These are phyloP conservation scores for Xylaria arbuscula DNA, from an alignment of 2,329 filamentous ascomycete genomes.

Conservation along the genomic window DNA sequence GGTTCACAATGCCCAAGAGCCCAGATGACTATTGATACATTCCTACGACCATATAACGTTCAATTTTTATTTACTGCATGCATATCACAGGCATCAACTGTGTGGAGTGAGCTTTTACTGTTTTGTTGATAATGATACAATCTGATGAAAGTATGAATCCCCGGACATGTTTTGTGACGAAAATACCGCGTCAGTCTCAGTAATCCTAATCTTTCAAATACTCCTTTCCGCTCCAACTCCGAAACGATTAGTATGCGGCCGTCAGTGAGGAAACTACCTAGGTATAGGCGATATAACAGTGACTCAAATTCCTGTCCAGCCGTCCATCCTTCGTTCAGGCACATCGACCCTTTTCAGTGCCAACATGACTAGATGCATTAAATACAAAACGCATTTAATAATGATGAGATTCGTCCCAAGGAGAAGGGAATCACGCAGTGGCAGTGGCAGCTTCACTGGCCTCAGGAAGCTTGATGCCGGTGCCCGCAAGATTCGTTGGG, in stretches of 20 bases:
- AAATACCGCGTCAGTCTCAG: slow-evolving; percentile 6
- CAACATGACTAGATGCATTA: neutral
- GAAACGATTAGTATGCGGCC: neutral
- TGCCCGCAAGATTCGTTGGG: slow-evolving; percentile 80
- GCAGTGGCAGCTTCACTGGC: slow-evolving; percentile 55
- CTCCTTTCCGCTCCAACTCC: slow-evolving; percentile 26
- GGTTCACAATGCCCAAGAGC: too few species aligned
- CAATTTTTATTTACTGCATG: neutral
- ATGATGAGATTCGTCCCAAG: neutral
- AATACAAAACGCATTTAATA: slow-evolving; percentile 17
- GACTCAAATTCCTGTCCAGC: neutral
- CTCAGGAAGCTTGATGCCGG: slow-evolving; percentile 73
- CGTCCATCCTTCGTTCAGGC: neutral
- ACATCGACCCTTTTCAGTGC: slow-evolving; percentile 15
- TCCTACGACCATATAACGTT: neutral
- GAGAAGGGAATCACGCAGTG: slow-evolving; percentile 25
- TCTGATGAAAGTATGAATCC: slow-evolving; percentile 13
- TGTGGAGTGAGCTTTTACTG: neutral
- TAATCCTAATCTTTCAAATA: slow-evolving; percentile 12
- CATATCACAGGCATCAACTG: neutral
- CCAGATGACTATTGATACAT: neutral
- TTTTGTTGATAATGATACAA: slow-evolving; percentile 29
- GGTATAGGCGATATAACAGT: neutral
- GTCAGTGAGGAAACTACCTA: neutral
- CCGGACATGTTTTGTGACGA: neutral